phyloP scores from a whole-genome alignment of 2,329 filamentous ascomycete species.

The Neonectria coccinea region DNA sequence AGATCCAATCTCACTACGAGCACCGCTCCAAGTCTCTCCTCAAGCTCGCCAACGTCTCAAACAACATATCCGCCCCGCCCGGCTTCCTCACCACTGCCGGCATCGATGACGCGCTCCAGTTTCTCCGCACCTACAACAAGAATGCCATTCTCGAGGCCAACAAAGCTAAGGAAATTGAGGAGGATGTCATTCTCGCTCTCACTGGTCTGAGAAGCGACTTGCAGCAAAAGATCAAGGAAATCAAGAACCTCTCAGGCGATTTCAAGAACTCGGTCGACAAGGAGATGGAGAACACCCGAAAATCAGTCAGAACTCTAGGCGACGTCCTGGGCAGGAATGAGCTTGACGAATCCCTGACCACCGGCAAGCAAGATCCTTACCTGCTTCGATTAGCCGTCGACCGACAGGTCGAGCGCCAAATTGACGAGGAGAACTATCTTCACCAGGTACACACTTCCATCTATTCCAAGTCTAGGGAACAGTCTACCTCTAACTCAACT shows the following conservation, averaged over 20 bases:
- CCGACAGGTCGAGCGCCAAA: constrained; percentile 88
- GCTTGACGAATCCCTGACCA: constrained; percentile 76
- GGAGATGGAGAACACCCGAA: constrained; percentile 88
- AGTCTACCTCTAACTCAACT: constrained; percentile 1
- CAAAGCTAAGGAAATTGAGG: constrained; percentile 91
- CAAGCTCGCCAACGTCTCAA: constrained; percentile 86
- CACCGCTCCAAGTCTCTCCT: constrained; percentile 82
- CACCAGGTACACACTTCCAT: constrained; percentile 74
- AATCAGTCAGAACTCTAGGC: constrained; percentile 82
- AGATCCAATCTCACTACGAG: constrained; percentile 91
- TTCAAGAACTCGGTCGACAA: constrained; percentile 98
- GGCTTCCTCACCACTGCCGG: constrained; percentile 84
- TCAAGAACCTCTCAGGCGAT: constrained; percentile 91
- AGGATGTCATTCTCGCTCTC: constrained; percentile 89
- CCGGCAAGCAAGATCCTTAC: constrained; percentile 92
- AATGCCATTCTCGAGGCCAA: constrained; percentile 82
- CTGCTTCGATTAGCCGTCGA: constrained; percentile 88
- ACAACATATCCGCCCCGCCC: constrained; percentile 80
- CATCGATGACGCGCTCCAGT: constrained; percentile 86
- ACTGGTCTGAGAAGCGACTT: constrained; percentile 88
- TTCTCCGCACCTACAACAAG: constrained; percentile 86
- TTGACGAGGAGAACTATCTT: constrained; percentile 97
- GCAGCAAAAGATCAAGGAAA: constrained; percentile 97
- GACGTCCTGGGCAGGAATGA: constrained; percentile 85
- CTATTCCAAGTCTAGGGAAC: neutral